Evolutionary conservation across 2,329 filamentous ascomycete genomes (phyloP).

Genomic region (Ophiocordyceps camponoti-floridani): DNA sequence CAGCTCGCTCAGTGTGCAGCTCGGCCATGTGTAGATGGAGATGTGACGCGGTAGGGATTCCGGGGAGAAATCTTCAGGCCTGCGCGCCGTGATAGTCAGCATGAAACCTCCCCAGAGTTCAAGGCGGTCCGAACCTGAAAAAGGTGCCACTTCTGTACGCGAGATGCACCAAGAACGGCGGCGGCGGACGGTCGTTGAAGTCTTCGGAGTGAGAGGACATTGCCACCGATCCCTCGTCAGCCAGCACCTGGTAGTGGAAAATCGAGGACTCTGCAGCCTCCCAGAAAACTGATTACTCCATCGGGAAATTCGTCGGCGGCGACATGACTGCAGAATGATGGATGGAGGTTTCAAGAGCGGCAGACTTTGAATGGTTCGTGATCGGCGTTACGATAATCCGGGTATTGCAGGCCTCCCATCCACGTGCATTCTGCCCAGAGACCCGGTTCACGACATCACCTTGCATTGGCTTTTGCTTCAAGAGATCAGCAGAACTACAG

Average conservation of each 20-base stretch:
- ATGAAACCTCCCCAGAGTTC: neutral
- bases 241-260: neutral
- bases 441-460: neutral
- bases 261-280: neutral
- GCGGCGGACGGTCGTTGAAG: constrained; percentile 46
- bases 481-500: too few species aligned
- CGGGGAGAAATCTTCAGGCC: constrained; percentile 52
- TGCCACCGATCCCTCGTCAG: constrained; percentile 2
- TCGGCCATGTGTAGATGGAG: constrained; percentile 72
- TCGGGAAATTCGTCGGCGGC: neutral
- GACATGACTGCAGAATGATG: neutral
- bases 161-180: constrained; percentile 71
- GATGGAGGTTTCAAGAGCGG: neutral
- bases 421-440: neutral
- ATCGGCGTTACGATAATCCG: constrained; percentile 6
- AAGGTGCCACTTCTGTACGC: constrained; percentile 64
- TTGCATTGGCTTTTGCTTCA: too few species aligned
- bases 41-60: constrained; percentile 45
- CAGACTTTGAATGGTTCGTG: neutral
- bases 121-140: constrained; percentile 34
- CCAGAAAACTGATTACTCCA: neutral
- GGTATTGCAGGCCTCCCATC: neutral
- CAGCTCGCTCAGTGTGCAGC: constrained; percentile 66
- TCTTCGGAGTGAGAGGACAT: constrained; percentile 16
- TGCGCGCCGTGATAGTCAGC: constrained; percentile 11